Percentiles rank a stretch among this genome's conserved stretches.
Evolutionary conservation across 352 stramenopile species (phyloP).

Genomic region (Pythium phragmiticola): DNA sequence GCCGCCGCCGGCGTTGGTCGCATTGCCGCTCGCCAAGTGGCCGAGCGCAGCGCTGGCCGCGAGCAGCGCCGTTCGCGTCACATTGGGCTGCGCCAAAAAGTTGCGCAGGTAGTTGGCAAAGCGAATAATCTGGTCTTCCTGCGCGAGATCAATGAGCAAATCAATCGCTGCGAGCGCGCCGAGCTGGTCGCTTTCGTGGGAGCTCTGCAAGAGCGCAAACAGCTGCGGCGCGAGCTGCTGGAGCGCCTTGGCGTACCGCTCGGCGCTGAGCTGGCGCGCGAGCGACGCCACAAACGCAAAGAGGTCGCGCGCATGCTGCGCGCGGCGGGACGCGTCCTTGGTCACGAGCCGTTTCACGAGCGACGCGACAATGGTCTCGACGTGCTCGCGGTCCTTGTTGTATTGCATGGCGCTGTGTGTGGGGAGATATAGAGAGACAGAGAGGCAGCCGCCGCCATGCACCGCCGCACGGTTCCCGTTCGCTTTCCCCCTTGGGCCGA

Average conservation of each 20-base stretch:
- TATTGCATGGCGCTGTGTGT: constrained; percentile 22
- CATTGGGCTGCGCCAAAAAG: constrained; percentile 76
- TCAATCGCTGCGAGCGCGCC: constrained; percentile 77
- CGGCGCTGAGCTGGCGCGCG: constrained; percentile 70
- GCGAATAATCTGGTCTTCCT: constrained; percentile 88
- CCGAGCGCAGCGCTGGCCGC: constrained; percentile 79
- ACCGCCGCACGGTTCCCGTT: background rate
- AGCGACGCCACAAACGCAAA: constrained; percentile 62
- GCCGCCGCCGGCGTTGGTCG: constrained; percentile 36
- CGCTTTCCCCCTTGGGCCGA: background rate
- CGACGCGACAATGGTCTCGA: constrained; percentile 56
- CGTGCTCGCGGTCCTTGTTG: constrained; percentile 64
- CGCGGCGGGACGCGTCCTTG: constrained; percentile 33
- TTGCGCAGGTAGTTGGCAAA: constrained; percentile 90
- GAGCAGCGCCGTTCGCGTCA: constrained; percentile 55
- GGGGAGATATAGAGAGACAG: background rate
- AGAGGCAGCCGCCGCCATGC: background rate
- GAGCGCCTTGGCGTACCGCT: constrained; percentile 77
- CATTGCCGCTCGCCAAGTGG: constrained; percentile 70
- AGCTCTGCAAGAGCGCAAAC: constrained; percentile 63
- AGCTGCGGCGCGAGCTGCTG: constrained; percentile 76
- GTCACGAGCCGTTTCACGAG: constrained; percentile 64
- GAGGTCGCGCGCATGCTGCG: constrained; percentile 54
- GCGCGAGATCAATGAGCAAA: constrained; percentile 75
- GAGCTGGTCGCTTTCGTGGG: constrained; percentile 65